phyloP scores from a whole-genome alignment of 176 grass and related monocot species.

The Oryza coarctata region DNA sequence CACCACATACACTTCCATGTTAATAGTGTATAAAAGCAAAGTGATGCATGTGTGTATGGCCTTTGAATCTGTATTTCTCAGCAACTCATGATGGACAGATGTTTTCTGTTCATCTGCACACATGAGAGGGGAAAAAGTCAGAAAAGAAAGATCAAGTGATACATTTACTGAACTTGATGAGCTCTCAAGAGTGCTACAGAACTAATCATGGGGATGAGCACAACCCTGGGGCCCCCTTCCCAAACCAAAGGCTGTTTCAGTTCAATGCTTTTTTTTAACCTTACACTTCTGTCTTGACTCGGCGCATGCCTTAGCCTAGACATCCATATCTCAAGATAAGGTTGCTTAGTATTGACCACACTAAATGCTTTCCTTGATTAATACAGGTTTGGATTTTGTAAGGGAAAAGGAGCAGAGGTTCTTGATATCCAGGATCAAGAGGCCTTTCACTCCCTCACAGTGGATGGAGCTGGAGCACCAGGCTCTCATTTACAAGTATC shows the following conservation, averaged over 20 bases:
- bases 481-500: constrained; percentile 91
- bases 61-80: constrained; percentile 17
- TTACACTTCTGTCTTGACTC: constrained; percentile 44
- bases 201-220: constrained; percentile 38
- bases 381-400: constrained; percentile 56
- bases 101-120: constrained; percentile 21
- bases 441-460: constrained; percentile 91
- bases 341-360: not conserved
- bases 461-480: constrained; percentile 98
- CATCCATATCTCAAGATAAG: constrained; percentile 35
- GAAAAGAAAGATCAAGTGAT: constrained; percentile 29
- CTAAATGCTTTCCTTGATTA: constrained; percentile 30
- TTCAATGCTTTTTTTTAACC: constrained; percentile 28
- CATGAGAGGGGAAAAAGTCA: constrained; percentile 27
- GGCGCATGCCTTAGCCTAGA: constrained; percentile 12
- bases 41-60: not conserved
- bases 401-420: constrained; percentile 46
- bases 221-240: not conserved
- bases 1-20: not conserved
- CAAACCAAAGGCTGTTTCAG: constrained; percentile 42
- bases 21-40: not conserved
- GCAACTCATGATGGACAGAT: not conserved
- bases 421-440: constrained; percentile 69
- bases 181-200: constrained; percentile 34
- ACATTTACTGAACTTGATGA: constrained; percentile 51